Evolutionary conservation across 441 rosid species (phyloP), one percentile per base, ranked within the genome.

Genomic region (Erysimum pusillum): DNA sequence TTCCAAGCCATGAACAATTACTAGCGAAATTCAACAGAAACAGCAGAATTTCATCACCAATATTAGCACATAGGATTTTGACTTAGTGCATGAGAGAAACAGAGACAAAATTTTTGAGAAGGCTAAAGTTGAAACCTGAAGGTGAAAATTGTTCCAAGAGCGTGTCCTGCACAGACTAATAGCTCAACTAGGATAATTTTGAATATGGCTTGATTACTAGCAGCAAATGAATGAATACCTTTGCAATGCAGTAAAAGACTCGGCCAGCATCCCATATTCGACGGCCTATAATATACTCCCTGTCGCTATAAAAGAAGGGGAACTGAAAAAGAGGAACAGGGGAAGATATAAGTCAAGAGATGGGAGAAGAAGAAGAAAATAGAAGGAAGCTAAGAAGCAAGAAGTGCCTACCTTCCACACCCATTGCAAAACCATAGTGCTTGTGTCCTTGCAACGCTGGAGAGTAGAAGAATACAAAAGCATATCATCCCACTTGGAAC

Each of bases 281-380:
- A 49, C 99, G 97, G 46, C 96, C 95, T 35, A 95, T 89, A 8
- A 95, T 74, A 60, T 95, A 95, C 68, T 95, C 99, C 75, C 97
- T 82, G 83, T 92, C 92, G 20, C 98, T 95, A 71, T 98, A 95
- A 63, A 95, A 95, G 91, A 95, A 90, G 14, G 99, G 99, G 77
- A 95, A 95, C 99, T 94, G 94, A n/a, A n/a, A 59, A 25, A 25
- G 28, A 25, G 28, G 2, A 25, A 25, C 28, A 22, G n/a, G 2
- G 64, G 39, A 13, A 34, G 39, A 15, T 1, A 17, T 18, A 1
- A 12, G 63, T 44, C 5, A 44, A 44, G 62, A 61, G 14, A 64
- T 49, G 56, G 59, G 64, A 52, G 56, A 75, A 66, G 3, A 25
- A 25, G 63, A 14, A 63, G 44, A 38, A 13, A 20, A 62, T 35